A percentile compares a stretch with the other conserved stretches of the same genome.
These are phyloP conservation scores for Escallonia herrerae DNA, from an alignment of 129 eudicot species.

Conservation along the genomic window DNA sequence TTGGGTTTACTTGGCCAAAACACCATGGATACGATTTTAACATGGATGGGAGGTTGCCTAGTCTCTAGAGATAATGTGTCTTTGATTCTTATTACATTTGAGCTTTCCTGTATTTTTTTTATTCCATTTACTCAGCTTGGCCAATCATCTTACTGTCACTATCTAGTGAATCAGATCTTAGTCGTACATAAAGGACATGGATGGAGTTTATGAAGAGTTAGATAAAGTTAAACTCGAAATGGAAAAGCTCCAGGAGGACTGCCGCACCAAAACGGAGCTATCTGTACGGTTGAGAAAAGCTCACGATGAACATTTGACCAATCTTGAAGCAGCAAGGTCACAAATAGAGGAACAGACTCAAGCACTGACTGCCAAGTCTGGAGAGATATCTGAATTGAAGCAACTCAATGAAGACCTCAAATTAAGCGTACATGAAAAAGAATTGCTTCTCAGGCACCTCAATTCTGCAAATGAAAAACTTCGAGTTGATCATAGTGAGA, in stretches of 20 bases:
- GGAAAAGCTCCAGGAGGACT: slow-evolving; percentile 48
- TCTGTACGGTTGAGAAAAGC: slow-evolving; percentile 44
- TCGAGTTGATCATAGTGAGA: slow-evolving; percentile 34
- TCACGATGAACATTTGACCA: slow-evolving; percentile 35
- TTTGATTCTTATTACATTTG: too few relatives aligned
- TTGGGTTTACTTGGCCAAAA: too few relatives aligned
- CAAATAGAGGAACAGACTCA: slow-evolving; percentile 42
- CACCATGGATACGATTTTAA: too few relatives aligned
- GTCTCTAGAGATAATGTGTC: too few relatives aligned
- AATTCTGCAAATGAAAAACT: slow-evolving; percentile 42
- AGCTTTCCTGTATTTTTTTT: too few relatives aligned
- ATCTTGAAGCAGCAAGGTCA: slow-evolving; percentile 38
- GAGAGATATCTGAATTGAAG: slow-evolving; percentile 44
- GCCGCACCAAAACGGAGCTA: slow-evolving; percentile 39
- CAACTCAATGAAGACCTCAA: slow-evolving; percentile 43
- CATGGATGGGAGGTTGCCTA: too few relatives aligned
- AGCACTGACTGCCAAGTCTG: slow-evolving; percentile 41
- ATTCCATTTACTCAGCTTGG: neutral
- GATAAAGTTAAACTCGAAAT: slow-evolving; percentile 43
- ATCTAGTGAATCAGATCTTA: slow-evolving; percentile 15
- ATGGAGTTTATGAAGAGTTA: slow-evolving; percentile 37
- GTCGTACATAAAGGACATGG: slow-evolving; percentile 21
- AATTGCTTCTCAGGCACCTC: slow-evolving; percentile 32
- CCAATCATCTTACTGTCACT: slow-evolving; percentile 3
- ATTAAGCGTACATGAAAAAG: slow-evolving; percentile 40